Percentiles rank a stretch among this genome's conserved stretches.
These are phyloP conservation scores for Viscum album DNA, from an alignment of 177 flowering plant species.

Conservation along the genomic window DNA sequence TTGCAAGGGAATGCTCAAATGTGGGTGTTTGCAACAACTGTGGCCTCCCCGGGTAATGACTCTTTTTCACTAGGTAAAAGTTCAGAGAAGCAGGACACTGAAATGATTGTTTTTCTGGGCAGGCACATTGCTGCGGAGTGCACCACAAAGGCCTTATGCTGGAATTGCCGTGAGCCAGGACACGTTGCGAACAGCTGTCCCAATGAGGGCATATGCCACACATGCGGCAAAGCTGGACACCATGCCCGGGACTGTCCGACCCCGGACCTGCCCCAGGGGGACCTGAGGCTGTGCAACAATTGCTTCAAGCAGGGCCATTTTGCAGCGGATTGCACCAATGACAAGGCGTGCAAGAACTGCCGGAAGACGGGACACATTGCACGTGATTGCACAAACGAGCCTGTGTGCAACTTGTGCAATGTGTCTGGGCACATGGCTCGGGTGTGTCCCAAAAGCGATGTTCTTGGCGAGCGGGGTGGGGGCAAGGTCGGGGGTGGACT, in stretches of 20 bases:
- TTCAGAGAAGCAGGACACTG: background rate
- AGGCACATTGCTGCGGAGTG: conserved; percentile 84
- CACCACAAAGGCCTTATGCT: conserved; percentile 56
- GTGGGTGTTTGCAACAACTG: conserved; percentile 54
- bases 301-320: conserved; percentile 64
- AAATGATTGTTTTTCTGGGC: conserved; percentile 5
- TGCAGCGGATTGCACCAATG: conserved; percentile 60
- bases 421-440: conserved; percentile 45
- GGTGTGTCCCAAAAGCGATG: conserved; percentile 40
- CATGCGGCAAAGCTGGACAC: conserved; percentile 74
- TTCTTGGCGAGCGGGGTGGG: conserved; percentile 18
- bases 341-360: conserved; percentile 68
- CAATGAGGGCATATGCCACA: conserved; percentile 71
- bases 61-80: background rate
- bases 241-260: conserved; percentile 48
- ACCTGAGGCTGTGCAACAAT: conserved; percentile 56
- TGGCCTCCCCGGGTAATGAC: conserved; percentile 53
- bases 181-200: conserved; percentile 65
- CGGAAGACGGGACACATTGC: conserved; percentile 73
- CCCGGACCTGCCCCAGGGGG: conserved; percentile 43
- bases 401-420: conserved; percentile 69
- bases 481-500: conserved; percentile 12
- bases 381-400: conserved; percentile 60
- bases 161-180: conserved; percentile 84
- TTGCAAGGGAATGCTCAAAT: conserved; percentile 59